These are phyloP conservation scores for Gilbertella persicaria DNA, from an alignment of 371 early-diverging fungal genomes.

Conservation along the genomic window DNA sequence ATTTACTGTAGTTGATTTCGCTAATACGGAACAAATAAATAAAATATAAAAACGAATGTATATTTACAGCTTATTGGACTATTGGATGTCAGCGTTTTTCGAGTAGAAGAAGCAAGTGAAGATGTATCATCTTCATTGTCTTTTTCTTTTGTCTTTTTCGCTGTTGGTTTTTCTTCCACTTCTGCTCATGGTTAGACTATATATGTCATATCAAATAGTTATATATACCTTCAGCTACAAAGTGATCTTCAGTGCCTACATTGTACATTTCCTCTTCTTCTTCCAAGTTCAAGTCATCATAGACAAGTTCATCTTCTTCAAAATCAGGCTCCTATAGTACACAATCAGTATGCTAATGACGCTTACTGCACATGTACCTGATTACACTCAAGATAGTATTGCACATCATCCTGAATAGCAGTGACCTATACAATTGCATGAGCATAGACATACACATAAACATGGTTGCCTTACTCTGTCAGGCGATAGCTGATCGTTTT, in stretches of 20 bases:
- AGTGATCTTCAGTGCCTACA: slow-evolving; percentile 57
- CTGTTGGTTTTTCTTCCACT: slow-evolving; percentile 7
- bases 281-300: slow-evolving; percentile 91
- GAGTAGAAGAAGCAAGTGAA: slow-evolving; percentile 1
- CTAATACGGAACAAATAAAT: background rate
- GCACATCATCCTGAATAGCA: slow-evolving; percentile 69
- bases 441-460: too few species aligned
- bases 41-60: background rate
- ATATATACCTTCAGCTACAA: slow-evolving; percentile 12
- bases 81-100: slow-evolving; percentile 6
- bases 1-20: slow-evolving; percentile 9
- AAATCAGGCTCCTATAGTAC: slow-evolving; percentile 83
- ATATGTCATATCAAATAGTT: background rate
- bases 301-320: slow-evolving; percentile 91
- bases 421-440: slow-evolving; percentile 19
- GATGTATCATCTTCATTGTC: slow-evolving; percentile 6
- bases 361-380: too few species aligned
- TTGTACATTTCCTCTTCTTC: slow-evolving; percentile 85
- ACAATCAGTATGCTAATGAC: background rate
- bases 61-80: slow-evolving; percentile 17
- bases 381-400: slow-evolving; percentile 90
- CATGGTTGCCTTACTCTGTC: slow-evolving; percentile 47
- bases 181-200: background rate
- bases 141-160: slow-evolving; percentile 8
- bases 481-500: slow-evolving; percentile 84